Conservation (phyloP, 2,329 filamentous ascomycete genomes). For the Lecanicillium sp. region DNA sequence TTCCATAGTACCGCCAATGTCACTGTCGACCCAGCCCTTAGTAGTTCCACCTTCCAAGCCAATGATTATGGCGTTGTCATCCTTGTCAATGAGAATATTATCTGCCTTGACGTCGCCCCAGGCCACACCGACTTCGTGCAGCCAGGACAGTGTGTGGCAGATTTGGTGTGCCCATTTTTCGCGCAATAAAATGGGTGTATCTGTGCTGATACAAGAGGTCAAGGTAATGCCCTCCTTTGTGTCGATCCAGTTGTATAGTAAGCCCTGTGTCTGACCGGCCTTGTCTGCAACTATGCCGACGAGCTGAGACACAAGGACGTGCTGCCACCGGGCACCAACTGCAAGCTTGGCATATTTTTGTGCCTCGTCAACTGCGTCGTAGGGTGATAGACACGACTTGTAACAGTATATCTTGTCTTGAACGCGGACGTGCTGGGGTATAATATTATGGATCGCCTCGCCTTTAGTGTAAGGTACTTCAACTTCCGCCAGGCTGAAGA, state of each 20-base stretch:
- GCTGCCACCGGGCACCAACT: background rate
- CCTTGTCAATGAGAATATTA: background rate
- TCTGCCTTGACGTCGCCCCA: background rate
- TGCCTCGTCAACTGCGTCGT: conserved; percentile 7
- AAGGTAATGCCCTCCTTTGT: background rate
- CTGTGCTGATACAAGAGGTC: background rate
- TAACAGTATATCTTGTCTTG: conserved; percentile 10
- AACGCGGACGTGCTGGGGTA: conserved; percentile 10
- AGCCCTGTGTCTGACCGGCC: conserved; percentile 1
- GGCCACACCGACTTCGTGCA: background rate
- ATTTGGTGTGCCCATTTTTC: conserved; percentile 6
- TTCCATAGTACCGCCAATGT: too few species aligned
- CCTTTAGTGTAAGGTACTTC: conserved; percentile 6
- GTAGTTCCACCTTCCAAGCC: too few species aligned
- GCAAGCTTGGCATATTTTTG: conserved; percentile 4
- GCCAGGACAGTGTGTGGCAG: background rate
- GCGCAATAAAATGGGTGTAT: conserved; percentile 1
- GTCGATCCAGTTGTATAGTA: conserved; percentile 7
- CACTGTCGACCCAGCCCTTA: too few species aligned
- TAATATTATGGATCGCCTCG: conserved; percentile 4
- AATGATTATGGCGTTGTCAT: conserved; percentile 8
- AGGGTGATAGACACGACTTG: conserved; percentile 8
- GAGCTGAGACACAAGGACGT: conserved; percentile 3
- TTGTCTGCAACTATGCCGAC: conserved; percentile 3
- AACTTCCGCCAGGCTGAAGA: conserved; percentile 4